Conservation (phyloP, 768 basidiomycete genomes). For the Suillus weaverae region DNA sequence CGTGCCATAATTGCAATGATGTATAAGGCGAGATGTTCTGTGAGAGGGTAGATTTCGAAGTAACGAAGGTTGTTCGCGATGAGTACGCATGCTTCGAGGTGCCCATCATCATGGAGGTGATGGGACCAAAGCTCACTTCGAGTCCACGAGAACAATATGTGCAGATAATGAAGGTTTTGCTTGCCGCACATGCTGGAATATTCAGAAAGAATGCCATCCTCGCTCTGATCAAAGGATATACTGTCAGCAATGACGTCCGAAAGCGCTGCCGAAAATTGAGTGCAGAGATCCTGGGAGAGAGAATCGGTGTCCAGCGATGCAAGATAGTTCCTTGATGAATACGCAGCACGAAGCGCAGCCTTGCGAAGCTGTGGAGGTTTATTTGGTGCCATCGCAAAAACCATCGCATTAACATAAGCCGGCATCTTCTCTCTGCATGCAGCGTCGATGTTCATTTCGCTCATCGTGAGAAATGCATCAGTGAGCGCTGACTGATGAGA, state of each 20-base stretch:
- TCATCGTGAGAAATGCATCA: slow-evolving; percentile 11
- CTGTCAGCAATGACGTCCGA: background rate
- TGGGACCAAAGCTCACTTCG: slow-evolving; percentile 4
- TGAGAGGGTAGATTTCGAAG: slow-evolving; percentile 8
- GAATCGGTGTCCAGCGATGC: background rate
- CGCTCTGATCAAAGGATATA: background rate
- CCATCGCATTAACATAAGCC: slow-evolving; percentile 1
- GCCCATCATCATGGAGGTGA: slow-evolving; percentile 7
- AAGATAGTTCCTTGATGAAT: slow-evolving; percentile 8
- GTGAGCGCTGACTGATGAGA: slow-evolving; percentile 7
- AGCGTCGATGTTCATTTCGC: slow-evolving; percentile 5
- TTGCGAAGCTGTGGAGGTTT: slow-evolving; percentile 8
- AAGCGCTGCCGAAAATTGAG: background rate
- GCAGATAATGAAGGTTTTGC: slow-evolving; percentile 11
- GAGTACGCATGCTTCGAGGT: slow-evolving; percentile 4
- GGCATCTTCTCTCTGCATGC: background rate
- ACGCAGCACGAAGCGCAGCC: slow-evolving; percentile 5
- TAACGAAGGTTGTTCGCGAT: slow-evolving; percentile 7
- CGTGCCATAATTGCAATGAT: slow-evolving; percentile 4
- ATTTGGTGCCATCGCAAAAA: slow-evolving; percentile 8
- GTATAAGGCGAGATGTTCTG: slow-evolving; percentile 12
- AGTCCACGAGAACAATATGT: slow-evolving; percentile 10
- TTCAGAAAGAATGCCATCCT: background rate
- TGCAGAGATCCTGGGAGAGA: background rate
- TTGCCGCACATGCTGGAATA: slow-evolving; percentile 1